Evolutionary conservation across 192 early-diverging fungal species (phyloP), one percentile per base, ranked within the genome.

Genomic region (Umbelopsis sp.): DNA sequence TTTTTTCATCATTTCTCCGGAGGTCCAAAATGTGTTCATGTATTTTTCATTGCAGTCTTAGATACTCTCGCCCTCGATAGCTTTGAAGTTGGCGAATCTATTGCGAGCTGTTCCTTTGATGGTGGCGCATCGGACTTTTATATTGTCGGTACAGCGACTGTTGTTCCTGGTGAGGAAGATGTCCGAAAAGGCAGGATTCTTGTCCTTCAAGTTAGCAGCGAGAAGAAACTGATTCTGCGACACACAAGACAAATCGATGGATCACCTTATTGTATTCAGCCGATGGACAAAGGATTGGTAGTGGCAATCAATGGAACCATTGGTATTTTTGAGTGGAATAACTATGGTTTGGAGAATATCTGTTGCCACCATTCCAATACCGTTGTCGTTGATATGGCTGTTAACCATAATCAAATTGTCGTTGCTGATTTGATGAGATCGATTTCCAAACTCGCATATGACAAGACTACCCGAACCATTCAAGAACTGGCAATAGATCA

Each of bases 401-500:
- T 82, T 0, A 77, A 75, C 22, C 91, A 90, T 32, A 87, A 95
- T 70, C 83, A 87, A 25, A 80, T 98, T 43, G 71, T 91, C 3
- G 90, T 94, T 3, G 95, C 91, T 9, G 97, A 98, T 76, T 53
- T 97, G 47, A 86, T 95, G 80, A 84, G 89, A 47, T 96, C 93
- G 0, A 87, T 91, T 8, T 84, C 87, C 4, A 54, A 93, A 21
- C 83, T 94, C 51, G 71, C 76, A 17, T 93, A 85, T 71, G 77
- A 84, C 41, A 65, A 77, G 14, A 52, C 34, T 6, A 74, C 74
- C 11, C 71, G 83, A 4, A 76, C 71, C 8, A 75, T 96, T 38
- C 80, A 74, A 20, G 85, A 90, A 54, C 76, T 92, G 21, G 89
- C 90, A 0, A 76, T 84, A 34, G 92, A 96, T 83, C 73, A 77